Evolutionary conservation across 768 basidiomycete genomes (phyloP), one percentile per base, ranked within the genome.

Genomic region (Lentinus tigrinus): DNA sequence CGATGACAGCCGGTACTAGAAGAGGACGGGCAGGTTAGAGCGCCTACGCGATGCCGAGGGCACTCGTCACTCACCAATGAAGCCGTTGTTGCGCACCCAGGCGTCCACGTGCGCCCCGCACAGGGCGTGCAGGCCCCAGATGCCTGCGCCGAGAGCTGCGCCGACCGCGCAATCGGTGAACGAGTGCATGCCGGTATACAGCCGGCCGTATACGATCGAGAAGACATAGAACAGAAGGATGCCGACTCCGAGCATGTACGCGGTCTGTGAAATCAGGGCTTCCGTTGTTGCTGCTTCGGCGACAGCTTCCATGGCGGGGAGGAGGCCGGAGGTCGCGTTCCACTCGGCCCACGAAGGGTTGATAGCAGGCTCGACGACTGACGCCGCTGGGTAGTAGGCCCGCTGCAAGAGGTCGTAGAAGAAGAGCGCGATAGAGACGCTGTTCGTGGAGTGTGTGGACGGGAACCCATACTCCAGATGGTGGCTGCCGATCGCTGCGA

Each of bases 381-480:
- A 19, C 36, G 69, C 23, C 2, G 37, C 54, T 21, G 65, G 55
- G 31, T 23, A 75, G 23, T 82, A 78, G 39, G 85, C 78, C n/a
- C 73, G 73, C 67, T 85, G 80, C 50, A 86, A 68, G 43, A 85
- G 77, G 3, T 82, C 73, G 61, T 81, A 87, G 59, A 92, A 78
- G 73, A 91, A 92, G 3, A 98, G 80, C 0, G 93, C 93, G 66
- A 97, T 90, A 26, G 93, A 95, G 51, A 94, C 81, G 53, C 86
- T 84, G 71, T 97, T 96, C 8, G 95, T 93, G 2, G 93, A 91
- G 67, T 99, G 96, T 0, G 95, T 97, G 0, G 94, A 96, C 0
- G 95, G 95, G 68, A 98, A 96, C 23, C 96, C 96, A 64, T 96
- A 96, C 74, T 96, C 94, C 3, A 92, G 79, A 63, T 93, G 91